Evolutionary conservation across 2,329 filamentous ascomycete genomes (phyloP).

Genomic region (Huntiella abstrusa): DNA sequence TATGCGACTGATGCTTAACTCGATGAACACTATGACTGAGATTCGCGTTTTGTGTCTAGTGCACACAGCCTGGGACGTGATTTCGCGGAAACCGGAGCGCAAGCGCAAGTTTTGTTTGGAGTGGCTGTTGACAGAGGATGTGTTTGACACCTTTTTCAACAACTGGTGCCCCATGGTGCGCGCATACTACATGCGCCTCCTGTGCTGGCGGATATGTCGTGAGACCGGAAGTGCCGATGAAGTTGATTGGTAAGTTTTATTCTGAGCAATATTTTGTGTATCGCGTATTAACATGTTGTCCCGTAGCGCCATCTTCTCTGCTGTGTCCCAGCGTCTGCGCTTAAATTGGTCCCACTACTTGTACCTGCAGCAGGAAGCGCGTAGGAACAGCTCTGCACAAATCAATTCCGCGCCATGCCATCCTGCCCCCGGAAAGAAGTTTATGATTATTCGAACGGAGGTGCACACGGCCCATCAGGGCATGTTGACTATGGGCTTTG

Average conservation of each 20-base stretch:
- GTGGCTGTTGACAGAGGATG: slow-evolving; percentile 55
- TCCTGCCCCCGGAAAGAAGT: slow-evolving; percentile 66
- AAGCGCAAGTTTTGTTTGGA: slow-evolving; percentile 53
- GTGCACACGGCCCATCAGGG: slow-evolving; percentile 25
- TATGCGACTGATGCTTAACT: slow-evolving; percentile 58
- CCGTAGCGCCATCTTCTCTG: slow-evolving; percentile 48
- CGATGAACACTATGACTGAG: slow-evolving; percentile 78
- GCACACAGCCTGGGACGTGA: slow-evolving; percentile 59
- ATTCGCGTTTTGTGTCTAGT: slow-evolving; percentile 68
- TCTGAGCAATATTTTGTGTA: neutral
- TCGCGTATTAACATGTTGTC: slow-evolving; percentile 14
- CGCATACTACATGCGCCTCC: slow-evolving; percentile 74
- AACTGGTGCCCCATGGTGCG: slow-evolving; percentile 95
- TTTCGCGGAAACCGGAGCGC: slow-evolving; percentile 43
- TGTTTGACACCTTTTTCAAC: slow-evolving; percentile 69
- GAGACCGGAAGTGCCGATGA: slow-evolving; percentile 48
- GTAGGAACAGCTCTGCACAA: slow-evolving; percentile 17
- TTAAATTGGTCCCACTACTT: slow-evolving; percentile 65
- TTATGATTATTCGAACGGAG: slow-evolving; percentile 78
- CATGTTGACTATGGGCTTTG: slow-evolving; percentile 31
- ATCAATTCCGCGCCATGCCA: slow-evolving; percentile 65
- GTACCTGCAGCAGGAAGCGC: slow-evolving; percentile 50
- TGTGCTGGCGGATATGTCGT: slow-evolving; percentile 77
- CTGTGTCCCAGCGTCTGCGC: slow-evolving; percentile 48
- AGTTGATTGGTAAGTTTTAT: slow-evolving; percentile 44